Conservation (phyloP, 164 flowering plant species). For the Sextonia rubra region DNA sequence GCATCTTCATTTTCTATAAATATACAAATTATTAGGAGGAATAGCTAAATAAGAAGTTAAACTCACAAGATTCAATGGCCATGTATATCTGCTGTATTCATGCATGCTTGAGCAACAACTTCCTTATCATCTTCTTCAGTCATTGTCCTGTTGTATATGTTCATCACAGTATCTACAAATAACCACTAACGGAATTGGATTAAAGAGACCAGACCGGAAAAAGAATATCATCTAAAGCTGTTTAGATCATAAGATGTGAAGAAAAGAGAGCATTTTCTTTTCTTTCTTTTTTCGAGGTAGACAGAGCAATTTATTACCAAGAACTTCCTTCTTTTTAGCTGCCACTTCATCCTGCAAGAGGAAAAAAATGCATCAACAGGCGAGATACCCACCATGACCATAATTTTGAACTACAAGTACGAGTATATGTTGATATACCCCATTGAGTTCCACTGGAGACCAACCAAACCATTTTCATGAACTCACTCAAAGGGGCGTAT, state of each 20-base stretch:
- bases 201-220: not conserved
- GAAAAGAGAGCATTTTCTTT: too few species aligned
- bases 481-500: not conserved
- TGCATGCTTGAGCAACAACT: conserved; percentile 97
- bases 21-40: not conserved
- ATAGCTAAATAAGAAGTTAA: not conserved
- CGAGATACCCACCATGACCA: too few species aligned
- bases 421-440: too few species aligned
- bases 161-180: conserved; percentile 64
- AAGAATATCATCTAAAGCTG: not conserved
- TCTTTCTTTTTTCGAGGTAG: not conserved
- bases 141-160: conserved; percentile 76
- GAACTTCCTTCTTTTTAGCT: conserved; percentile 54
- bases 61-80: conserved; percentile 74
- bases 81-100: conserved; percentile 60
- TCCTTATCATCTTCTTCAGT: conserved; percentile 95
- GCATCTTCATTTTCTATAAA: too few species aligned
- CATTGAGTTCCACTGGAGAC: too few species aligned
- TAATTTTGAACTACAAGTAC: too few species aligned
- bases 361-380: not conserved
- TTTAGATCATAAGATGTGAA: not conserved
- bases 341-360: conserved; percentile 80
- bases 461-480: too few species aligned
- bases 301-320: conserved; percentile 43
- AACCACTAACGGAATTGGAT: conserved; percentile 12